Evolutionary conservation across 192 early-diverging fungal genomes (phyloP), one percentile per base, ranked within the genome.

Genomic region (Dispira simplex): DNA sequence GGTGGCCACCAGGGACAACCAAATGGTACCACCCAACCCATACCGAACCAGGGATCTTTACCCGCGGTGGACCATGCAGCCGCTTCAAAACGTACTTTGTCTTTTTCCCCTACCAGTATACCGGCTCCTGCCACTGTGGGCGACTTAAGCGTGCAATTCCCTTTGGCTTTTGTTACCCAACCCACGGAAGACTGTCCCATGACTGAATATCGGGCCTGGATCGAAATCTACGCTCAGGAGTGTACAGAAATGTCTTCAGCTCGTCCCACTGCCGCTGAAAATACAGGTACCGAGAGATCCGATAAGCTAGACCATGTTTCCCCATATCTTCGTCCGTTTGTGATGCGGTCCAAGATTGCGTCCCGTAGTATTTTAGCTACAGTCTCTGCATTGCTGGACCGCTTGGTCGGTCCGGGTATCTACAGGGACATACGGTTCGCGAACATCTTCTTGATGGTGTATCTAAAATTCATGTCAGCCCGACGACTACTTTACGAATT

Each of bases 81-180:
- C 2, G 21, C 56, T 0, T 39, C 26, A 32, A 12, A 12, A 14
- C 56, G 18, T 23, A 51, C 9, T 23, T 20, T 26, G 21, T 26
- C 56, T 4, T 58, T 58, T 39, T 39, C 25, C 27, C 56, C 56
- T 1, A 39, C 25, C 56, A 26, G 39, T 11, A 26, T 58, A 39
- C 56, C 56, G 9, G 27, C 56, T 13, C 56, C 56, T 58, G 18
- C 56, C 21, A 58, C 56, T 11, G 56, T 58, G 56, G 56, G 56
- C 26, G 56, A 58, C 26, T 39, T 58, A 26, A 39, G 28, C 9
- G 26, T 58, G 27, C 56, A 58, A 16, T 58, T 58, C 8, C 56
- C 56, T 4, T 28, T 58, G 26, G 56, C 26, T 16, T 58, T 58
- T 39, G 26, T 58, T 16, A 58, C 16, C 26, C 56, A 27, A 8